phyloP scores from a whole-genome alignment of 768 basidiomycete genomes.

The Boletus rubroflammeus region DNA sequence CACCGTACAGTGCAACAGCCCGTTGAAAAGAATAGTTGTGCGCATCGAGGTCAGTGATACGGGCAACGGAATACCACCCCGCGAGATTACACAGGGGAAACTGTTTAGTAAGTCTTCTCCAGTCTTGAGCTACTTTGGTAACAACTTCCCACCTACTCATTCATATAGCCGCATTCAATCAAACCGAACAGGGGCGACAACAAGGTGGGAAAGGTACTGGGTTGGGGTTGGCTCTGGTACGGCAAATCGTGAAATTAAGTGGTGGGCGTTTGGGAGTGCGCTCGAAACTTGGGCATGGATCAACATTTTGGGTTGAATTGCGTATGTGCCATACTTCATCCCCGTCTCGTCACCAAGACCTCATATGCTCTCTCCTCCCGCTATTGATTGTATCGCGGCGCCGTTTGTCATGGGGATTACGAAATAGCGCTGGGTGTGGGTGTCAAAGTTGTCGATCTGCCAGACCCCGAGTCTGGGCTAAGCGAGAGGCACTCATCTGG shows the following conservation, averaged over 20 bases:
- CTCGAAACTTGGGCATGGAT: conserved; percentile 63
- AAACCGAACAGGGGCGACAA: conserved; percentile 71
- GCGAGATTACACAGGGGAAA: conserved; percentile 69
- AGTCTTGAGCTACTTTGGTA: not conserved
- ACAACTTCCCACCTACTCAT: conserved; percentile 4
- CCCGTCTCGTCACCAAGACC: conserved; percentile 7
- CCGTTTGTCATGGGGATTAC: conserved; percentile 1
- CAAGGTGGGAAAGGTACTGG: conserved; percentile 76
- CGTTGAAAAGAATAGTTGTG: conserved; percentile 68
- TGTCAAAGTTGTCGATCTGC: conserved; percentile 40
- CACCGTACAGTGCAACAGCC: not conserved
- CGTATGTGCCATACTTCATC: conserved; percentile 36
- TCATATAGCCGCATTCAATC: conserved; percentile 63
- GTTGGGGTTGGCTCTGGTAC: conserved; percentile 70
- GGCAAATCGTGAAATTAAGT: conserved; percentile 73
- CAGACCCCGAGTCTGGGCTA: conserved; percentile 22
- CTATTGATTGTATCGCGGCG: conserved; percentile 6
- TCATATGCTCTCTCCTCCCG: conserved; percentile 6
- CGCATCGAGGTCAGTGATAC: conserved; percentile 83
- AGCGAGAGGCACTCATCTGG: conserved; percentile 19
- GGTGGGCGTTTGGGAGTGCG: conserved; percentile 72
- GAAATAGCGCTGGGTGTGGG: conserved; percentile 62
- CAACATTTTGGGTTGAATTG: conserved; percentile 87
- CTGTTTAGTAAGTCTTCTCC: conserved; percentile 56
- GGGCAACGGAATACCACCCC: conserved; percentile 56